Base-by-base conservation (phyloP, 768 basidiomycete species). In the Mycena filopes region DNA sequence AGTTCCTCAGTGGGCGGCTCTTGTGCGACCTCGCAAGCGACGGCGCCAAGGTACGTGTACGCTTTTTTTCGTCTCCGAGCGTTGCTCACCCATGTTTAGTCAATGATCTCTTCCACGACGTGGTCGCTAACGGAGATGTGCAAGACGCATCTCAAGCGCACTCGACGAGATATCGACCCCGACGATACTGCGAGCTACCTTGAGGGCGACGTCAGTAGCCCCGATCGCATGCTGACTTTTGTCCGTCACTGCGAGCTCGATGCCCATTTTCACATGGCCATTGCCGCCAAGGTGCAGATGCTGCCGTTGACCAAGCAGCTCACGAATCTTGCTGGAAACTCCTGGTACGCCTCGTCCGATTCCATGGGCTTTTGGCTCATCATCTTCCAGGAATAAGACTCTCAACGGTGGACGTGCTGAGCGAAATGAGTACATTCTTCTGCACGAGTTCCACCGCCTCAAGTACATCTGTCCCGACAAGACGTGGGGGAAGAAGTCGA, bases 111-210 rank as follows among this genome's bases (percentile, higher is more conserved):
- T 0, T 99, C 98, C 4, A 98, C 95, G 5, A 99, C 98, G 1
- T 99, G 98, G 98, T 97, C 96, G 3, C 80, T 99, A 56, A 95
- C 94, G 11, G 98, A 99, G 77, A 98, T 99, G 96, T 96, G 94
- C 79, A 86, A 84, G 66, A 93, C 95, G 0, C 92, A 97, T 75
- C 87, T 99, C 67, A 90, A 91, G 66, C 86, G 87, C 63, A 90
- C 92, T 55, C 83, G 98, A 40, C 92, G 98, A 73, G 98, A 99
- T 67, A 96, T 98, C 66, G 97, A 99, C 73, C 91, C 95, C 0
- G 97, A 98, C 66, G 98, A 99, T 72, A 97, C 95, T 0, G 89
- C 94, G 29, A 84, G 86, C 67, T 98, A 94, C 77, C 89, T 99
- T 68, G 98, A 99, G 72, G 89, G 91, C 29, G 88, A 87, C 42